phyloP scores from a whole-genome alignment of 2,329 filamentous ascomycete genomes.

The Neofusicoccum parvum region DNA sequence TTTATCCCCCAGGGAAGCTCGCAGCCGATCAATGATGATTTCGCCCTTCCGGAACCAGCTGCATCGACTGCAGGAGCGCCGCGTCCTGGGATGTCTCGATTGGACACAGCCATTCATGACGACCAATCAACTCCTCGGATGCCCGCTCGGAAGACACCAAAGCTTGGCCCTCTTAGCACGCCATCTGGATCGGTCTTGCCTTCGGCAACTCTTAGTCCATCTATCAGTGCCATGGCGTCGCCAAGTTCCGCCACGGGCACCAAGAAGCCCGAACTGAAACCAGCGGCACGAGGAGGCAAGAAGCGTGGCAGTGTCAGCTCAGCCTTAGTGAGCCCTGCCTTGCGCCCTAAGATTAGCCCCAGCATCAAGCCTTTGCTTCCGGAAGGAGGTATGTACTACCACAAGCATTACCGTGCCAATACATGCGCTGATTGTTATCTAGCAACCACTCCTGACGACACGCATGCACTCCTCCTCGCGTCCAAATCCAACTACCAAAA shows the following conservation, averaged over 20 bases:
- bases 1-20: conserved; percentile 30
- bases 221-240: conserved; percentile 55
- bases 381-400: conserved; percentile 57
- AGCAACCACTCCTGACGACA: conserved; percentile 52
- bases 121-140: conserved; percentile 60
- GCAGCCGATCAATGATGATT: conserved; percentile 56
- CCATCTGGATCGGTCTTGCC: conserved; percentile 35
- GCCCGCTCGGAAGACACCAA: conserved; percentile 69
- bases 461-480: conserved; percentile 74
- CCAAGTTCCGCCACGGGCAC: conserved; percentile 36
- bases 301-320: conserved; percentile 46
- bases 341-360: conserved; percentile 87
- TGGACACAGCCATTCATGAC: conserved; percentile 54
- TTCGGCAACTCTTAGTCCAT: conserved; percentile 51
- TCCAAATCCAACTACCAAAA: conserved; percentile 99
- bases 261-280: conserved; percentile 14
- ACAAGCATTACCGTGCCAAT: background rate
- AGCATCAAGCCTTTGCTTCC: conserved; percentile 91
- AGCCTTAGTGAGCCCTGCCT: conserved; percentile 79
- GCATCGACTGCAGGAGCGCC: conserved; percentile 50
- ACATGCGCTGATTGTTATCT: background rate
- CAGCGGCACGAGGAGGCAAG: conserved; percentile 32
- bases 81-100: conserved; percentile 50
- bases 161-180: conserved; percentile 60
- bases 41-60: conserved; percentile 73